Conservation (phyloP, 495 filamentous ascomycete genomes). For the Bacidia rubella region DNA sequence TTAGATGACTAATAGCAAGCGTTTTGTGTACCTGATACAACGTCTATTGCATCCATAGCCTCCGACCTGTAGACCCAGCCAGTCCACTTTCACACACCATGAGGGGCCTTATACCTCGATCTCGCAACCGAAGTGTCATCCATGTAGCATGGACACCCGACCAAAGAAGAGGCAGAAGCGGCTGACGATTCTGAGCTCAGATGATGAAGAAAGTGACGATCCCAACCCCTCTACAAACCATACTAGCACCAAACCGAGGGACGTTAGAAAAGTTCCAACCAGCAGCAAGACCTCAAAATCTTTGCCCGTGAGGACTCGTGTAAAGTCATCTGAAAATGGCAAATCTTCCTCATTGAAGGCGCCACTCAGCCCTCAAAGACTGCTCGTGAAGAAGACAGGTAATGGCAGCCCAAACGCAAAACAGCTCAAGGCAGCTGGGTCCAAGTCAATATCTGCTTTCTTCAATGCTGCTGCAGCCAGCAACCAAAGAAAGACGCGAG, state of each 20-base stretch:
- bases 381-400: neutral
- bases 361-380: neutral
- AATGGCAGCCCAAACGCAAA: neutral
- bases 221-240: too few relatives aligned
- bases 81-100: neutral
- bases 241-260: neutral
- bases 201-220: conserved; percentile 24
- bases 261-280: neutral
- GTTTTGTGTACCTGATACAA: too few relatives aligned
- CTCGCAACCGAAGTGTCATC: neutral
- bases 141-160: conserved; percentile 29
- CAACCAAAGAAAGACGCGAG: neutral
- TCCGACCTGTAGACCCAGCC: too few relatives aligned
- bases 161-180: conserved; percentile 35
- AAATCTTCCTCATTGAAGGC: neutral
- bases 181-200: conserved; percentile 30
- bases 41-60: too few relatives aligned
- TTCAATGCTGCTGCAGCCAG: conserved; percentile 25
- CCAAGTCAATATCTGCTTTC: conserved; percentile 27
- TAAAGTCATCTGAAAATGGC: neutral
- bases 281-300: neutral
- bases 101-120: neutral
- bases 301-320: conserved; percentile 9
- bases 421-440: conserved; percentile 9
- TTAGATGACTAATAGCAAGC: too few relatives aligned